A percentile compares a stretch with the other conserved stretches of the same genome.
phyloP scores from a whole-genome alignment of 1,284 basidiomycete species.

The Ganoderma meredithae region DNA sequence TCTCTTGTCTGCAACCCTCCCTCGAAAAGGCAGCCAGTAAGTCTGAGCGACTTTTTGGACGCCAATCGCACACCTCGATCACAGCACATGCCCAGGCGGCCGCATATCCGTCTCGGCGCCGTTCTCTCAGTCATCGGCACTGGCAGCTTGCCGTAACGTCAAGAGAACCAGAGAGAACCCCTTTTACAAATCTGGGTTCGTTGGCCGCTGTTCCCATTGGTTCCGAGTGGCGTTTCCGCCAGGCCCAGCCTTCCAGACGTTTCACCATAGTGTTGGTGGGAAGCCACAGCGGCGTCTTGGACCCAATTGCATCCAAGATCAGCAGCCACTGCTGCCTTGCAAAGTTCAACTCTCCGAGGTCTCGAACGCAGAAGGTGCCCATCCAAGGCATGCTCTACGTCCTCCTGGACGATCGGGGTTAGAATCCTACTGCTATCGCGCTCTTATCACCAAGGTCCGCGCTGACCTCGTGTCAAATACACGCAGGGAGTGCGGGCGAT shows the following conservation, averaged over 20 bases:
- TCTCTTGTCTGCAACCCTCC: constrained; percentile 11
- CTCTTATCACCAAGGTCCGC: constrained; percentile 3
- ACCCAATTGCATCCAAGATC: constrained; percentile 2
- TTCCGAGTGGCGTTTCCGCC: constrained; percentile 12
- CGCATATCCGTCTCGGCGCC: constrained; percentile 5
- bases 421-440: neutral
- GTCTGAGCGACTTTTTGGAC: constrained; percentile 30
- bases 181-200: neutral
- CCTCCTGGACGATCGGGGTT: neutral
- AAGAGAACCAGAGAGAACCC: constrained; percentile 1
- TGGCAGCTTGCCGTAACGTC: constrained; percentile 19
- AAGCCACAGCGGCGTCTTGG: neutral
- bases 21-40: constrained; percentile 24
- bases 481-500: neutral
- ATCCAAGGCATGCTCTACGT: neutral
- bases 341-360: neutral
- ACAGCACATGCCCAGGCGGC: constrained; percentile 17
- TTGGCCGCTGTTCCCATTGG: neutral
- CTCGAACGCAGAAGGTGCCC: neutral
- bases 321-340: neutral
- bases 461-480: neutral
- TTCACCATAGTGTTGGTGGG: neutral
- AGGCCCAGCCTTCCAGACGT: neutral
- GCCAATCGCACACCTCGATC: constrained; percentile 19
- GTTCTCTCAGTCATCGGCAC: constrained; percentile 14